These are phyloP conservation scores for Rhizopogon rudus DNA, from an alignment of 768 basidiomycete genomes.

Conservation along the genomic window DNA sequence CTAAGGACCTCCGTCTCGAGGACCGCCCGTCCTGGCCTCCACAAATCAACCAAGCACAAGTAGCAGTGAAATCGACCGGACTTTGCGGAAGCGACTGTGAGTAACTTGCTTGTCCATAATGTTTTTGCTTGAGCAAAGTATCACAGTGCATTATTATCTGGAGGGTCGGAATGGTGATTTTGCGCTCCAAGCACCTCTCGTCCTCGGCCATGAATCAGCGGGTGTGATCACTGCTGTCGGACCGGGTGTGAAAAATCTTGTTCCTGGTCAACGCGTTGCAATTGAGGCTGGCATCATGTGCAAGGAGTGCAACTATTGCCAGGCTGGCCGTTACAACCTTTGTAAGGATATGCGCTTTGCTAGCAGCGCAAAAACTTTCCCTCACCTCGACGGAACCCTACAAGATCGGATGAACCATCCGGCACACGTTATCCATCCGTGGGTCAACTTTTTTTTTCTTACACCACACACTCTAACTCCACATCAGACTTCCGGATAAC, in stretches of 20 bases:
- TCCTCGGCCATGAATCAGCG: slow-evolving; percentile 93
- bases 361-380: slow-evolving; percentile 85
- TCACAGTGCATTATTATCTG: slow-evolving; percentile 82
- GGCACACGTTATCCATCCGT: slow-evolving; percentile 82
- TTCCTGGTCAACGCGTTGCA: slow-evolving; percentile 82
- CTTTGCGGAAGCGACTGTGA: slow-evolving; percentile 84
- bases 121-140: not conserved
- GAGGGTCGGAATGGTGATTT: slow-evolving; percentile 93
- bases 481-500: slow-evolving; percentile 62
- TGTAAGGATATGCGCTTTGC: slow-evolving; percentile 90
- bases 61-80: slow-evolving; percentile 78
- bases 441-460: slow-evolving; percentile 28
- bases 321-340: slow-evolving; percentile 84
- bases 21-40: slow-evolving; percentile 72
- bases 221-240: slow-evolving; percentile 85
- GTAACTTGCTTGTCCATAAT: slow-evolving; percentile 20
- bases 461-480: slow-evolving; percentile 8
- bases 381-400: slow-evolving; percentile 90
- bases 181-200: slow-evolving; percentile 77
- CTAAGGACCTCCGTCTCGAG: slow-evolving; percentile 79
- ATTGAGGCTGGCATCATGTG: slow-evolving; percentile 94
- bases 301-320: slow-evolving; percentile 64
- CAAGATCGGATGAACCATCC: slow-evolving; percentile 89
- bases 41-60: slow-evolving; percentile 67
- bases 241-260: slow-evolving; percentile 56